phyloP scores from a whole-genome alignment of 768 basidiomycete genomes.

The Cystofilobasidium bisporidii region DNA sequence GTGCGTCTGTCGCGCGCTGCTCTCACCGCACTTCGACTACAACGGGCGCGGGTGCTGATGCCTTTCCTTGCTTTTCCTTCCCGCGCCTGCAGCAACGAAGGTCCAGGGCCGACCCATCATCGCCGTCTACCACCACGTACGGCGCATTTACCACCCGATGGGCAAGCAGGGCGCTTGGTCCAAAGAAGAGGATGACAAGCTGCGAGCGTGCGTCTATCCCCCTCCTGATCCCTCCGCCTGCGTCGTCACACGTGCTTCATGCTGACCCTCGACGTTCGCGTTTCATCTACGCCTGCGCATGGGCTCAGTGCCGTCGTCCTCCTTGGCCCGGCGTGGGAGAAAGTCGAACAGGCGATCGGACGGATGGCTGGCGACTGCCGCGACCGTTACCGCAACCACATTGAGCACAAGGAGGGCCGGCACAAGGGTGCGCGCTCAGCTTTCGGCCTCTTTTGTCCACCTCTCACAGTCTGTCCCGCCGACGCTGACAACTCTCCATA shows the following conservation, averaged over 20 bases:
- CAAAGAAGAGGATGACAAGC: conserved; percentile 53
- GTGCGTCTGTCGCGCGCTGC: conserved; percentile 41
- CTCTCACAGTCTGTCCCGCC: not conserved
- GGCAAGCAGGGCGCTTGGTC: conserved; percentile 64
- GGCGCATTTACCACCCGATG: conserved; percentile 59
- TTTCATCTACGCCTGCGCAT: no score
- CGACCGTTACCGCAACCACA: conserved; percentile 75
- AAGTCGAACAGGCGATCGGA: conserved; percentile 59
- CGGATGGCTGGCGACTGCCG: conserved; percentile 71
- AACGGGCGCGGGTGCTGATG: no score
- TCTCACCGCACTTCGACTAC: conserved; percentile 20
- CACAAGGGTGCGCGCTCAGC: conserved; percentile 48
- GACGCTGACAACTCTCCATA: not conserved
- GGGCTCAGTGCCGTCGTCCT: conserved; percentile 58
- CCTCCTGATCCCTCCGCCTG: conserved; percentile 1
- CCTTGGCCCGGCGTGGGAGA: conserved; percentile 72
- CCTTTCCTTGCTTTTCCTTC: no score
- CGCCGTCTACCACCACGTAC: conserved; percentile 73
- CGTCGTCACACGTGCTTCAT: no score
- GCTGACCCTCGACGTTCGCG: not conserved
- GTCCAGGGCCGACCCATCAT: conserved; percentile 68
- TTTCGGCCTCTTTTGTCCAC: not conserved
- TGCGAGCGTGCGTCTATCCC: conserved; percentile 50
- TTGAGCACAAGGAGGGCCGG: conserved; percentile 58
- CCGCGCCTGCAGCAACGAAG: conserved; percentile 50